Conservation (phyloP, 2,329 filamentous ascomycete genomes). For the Aureobasidium sp. region DNA sequence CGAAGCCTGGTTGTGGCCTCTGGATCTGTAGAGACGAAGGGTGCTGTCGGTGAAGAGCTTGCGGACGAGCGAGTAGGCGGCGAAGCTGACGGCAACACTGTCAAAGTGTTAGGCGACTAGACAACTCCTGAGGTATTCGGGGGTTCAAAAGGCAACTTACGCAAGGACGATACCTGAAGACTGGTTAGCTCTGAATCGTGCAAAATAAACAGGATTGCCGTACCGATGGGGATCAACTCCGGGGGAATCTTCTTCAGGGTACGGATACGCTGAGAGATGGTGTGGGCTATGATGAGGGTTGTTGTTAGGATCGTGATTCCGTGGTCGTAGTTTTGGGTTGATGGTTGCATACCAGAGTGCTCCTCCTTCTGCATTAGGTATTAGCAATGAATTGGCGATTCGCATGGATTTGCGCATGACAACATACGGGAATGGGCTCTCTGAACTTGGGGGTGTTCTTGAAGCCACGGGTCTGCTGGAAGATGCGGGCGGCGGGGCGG, state of each 20-base stretch:
- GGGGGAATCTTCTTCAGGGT: conserved; percentile 83
- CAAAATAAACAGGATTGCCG: conserved; percentile 30
- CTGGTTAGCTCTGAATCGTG: background rate
- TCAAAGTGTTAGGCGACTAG: conserved; percentile 16
- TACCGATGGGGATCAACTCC: conserved; percentile 93
- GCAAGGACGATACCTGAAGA: conserved; percentile 71
- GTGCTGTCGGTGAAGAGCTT: conserved; percentile 89
- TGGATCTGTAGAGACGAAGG: conserved; percentile 50
- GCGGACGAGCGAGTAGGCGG: conserved; percentile 69
- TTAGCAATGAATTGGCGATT: background rate
- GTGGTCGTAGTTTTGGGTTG: background rate
- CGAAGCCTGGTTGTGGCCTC: conserved; percentile 19
- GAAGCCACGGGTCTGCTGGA: conserved; percentile 28
- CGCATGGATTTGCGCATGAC: background rate
- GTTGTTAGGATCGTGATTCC: background rate
- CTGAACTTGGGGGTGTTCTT: conserved; percentile 25
- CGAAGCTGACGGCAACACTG: conserved; percentile 65
- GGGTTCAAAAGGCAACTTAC: conserved; percentile 46
- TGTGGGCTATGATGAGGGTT: conserved; percentile 62
- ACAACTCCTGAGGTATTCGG: background rate
- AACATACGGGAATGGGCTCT: conserved; percentile 29
- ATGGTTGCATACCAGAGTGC: conserved; percentile 50
- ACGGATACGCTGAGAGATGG: conserved; percentile 89
- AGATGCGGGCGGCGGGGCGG: conserved; percentile 15
- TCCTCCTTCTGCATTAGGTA: conserved; percentile 51